Evolutionary conservation across 768 basidiomycete species (phyloP).

Genomic region (Serendipita indica): DNA sequence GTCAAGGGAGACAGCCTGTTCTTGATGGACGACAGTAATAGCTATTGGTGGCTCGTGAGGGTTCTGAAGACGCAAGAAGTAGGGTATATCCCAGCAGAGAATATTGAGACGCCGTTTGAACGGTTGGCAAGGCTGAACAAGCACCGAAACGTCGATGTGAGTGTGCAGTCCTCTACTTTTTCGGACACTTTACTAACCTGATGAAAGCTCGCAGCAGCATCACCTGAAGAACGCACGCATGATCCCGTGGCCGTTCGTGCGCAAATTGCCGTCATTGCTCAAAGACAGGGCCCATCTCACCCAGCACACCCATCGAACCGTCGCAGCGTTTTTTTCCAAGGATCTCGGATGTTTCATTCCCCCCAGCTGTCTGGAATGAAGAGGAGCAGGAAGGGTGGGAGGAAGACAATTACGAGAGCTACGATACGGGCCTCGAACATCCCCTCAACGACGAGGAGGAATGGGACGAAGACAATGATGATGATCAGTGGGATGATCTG

Average conservation of each 20-base stretch:
- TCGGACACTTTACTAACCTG: neutral
- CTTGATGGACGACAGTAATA: constrained; percentile 95
- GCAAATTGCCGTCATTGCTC: constrained; percentile 18
- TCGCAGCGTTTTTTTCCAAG: neutral
- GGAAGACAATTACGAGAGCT: constrained; percentile 50
- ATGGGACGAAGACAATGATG: constrained; percentile 65
- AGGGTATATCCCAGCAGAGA: constrained; percentile 97
- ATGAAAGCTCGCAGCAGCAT: constrained; percentile 54
- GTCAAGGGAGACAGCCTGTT: constrained; percentile 95
- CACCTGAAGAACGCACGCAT: constrained; percentile 44
- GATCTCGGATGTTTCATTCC: constrained; percentile 35
- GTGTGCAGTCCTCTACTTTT: constrained; percentile 20
- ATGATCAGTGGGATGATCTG: constrained; percentile 28
- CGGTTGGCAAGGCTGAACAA: constrained; percentile 91
- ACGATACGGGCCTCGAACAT: constrained; percentile 24
- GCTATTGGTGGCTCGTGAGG: constrained; percentile 99
- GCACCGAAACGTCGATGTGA: constrained; percentile 89
- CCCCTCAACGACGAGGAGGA: constrained; percentile 53
- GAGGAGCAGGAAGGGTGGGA: constrained; percentile 46
- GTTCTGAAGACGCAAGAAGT: constrained; percentile 98
- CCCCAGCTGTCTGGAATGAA: constrained; percentile 71
- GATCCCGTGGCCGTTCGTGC: constrained; percentile 15
- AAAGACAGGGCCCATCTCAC: constrained; percentile 43
- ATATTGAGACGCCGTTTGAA: constrained; percentile 97
- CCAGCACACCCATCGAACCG: constrained; percentile 37